These are phyloP conservation scores for Protomyces macrosporus DNA, from an alignment of 1,139 yeast species.

Conservation along the genomic window DNA sequence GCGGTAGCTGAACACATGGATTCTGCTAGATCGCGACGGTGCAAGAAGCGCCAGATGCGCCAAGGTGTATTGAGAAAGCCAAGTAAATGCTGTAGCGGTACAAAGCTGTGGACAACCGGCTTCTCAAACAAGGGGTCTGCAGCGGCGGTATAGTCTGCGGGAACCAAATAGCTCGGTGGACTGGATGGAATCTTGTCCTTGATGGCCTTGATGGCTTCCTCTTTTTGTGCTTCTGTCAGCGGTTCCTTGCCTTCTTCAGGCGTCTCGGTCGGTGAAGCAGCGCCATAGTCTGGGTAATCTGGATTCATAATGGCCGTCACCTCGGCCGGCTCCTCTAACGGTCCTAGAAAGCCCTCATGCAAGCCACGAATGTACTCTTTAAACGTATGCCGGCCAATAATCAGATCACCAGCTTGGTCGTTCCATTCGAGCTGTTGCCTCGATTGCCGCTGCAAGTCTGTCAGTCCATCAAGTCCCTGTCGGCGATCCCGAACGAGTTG, in stretches of 20 bases:
- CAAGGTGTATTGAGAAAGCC: conserved; percentile 76
- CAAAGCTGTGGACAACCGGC: conserved; percentile 59
- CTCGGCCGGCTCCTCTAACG: conserved; percentile 21
- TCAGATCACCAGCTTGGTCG: conserved; percentile 65
- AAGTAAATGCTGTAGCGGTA: conserved; percentile 65
- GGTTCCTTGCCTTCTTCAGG: not conserved
- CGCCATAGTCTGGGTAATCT: conserved; percentile 6
- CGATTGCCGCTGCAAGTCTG: conserved; percentile 29
- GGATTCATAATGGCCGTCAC: conserved; percentile 21
- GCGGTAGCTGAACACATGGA: conserved; percentile 60
- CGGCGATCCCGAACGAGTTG: conserved; percentile 70
- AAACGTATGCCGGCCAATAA: conserved; percentile 92
- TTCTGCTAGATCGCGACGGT: conserved; percentile 64
- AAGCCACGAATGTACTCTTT: conserved; percentile 86
- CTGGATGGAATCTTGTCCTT: conserved; percentile 24
- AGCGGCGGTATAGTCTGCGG: conserved; percentile 22
- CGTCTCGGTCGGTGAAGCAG: conserved; percentile 19
- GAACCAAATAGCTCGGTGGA: conserved; percentile 30
- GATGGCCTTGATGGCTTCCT: conserved; percentile 24
- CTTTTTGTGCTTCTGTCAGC: conserved; percentile 3
- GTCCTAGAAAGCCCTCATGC: conserved; percentile 88
- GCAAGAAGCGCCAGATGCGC: conserved; percentile 73
- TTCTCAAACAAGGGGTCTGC: conserved; percentile 30
- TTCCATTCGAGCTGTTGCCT: conserved; percentile 30
- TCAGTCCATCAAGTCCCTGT: conserved; percentile 30